Percentiles rank a stretch among this genome's conserved stretches.
Evolutionary conservation across 75 land plant genomes (phyloP).

Genomic region (Cupressus sempervirens): DNA sequence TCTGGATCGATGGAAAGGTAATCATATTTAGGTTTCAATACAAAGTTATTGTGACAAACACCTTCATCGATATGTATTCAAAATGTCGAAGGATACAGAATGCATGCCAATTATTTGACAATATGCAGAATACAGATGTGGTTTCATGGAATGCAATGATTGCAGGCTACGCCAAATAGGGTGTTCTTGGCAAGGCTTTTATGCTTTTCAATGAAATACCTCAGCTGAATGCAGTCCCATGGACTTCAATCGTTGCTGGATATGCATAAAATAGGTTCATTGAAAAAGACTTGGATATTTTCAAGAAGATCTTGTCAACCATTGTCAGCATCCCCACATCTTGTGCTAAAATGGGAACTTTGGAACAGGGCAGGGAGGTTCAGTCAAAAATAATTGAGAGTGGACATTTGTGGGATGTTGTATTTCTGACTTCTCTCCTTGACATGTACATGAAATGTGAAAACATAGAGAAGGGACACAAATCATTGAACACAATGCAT

Average conservation of each 20-base stretch:
- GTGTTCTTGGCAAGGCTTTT: slow-evolving; percentile 27
- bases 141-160: slow-evolving; percentile 49
- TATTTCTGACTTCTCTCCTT: slow-evolving; percentile 10
- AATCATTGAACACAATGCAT: slow-evolving; percentile 34
- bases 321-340: slow-evolving; percentile 2
- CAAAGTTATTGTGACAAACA: slow-evolving; percentile 27
- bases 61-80: slow-evolving; percentile 63
- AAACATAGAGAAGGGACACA: slow-evolving; percentile 30
- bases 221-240: not conserved
- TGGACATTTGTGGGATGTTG: not conserved
- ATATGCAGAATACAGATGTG: slow-evolving; percentile 24
- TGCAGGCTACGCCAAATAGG: slow-evolving; percentile 35
- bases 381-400: not conserved
- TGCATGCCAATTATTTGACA: slow-evolving; percentile 42
- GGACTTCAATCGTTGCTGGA: slow-evolving; percentile 6
- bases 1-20: slow-evolving; percentile 31
- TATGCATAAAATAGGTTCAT: not conserved
- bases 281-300: not conserved
- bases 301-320: slow-evolving; percentile 1
- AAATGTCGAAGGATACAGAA: slow-evolving; percentile 52
- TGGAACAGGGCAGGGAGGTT: slow-evolving; percentile 7
- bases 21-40: slow-evolving; percentile 24
- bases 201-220: slow-evolving; percentile 30
- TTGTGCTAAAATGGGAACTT: not conserved
- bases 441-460: slow-evolving; percentile 75